Conservation (phyloP, 2,329 filamentous ascomycete genomes). For the Eurotiales sp. region DNA sequence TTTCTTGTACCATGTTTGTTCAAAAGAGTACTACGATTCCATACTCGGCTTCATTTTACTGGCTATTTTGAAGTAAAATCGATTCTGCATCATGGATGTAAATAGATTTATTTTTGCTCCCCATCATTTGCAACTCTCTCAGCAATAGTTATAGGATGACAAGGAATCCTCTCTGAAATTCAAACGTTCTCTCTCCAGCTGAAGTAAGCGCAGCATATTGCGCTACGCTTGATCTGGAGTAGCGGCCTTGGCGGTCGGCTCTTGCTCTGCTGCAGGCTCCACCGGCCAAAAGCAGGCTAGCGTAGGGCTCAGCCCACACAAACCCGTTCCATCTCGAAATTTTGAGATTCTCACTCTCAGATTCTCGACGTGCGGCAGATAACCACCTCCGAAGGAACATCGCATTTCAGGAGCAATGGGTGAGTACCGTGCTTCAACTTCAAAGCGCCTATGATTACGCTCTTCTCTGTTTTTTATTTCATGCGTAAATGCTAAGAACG, state of each 20-base stretch:
- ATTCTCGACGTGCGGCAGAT: conserved; percentile 38
- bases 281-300: conserved; percentile 27
- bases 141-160: too few relatives aligned
- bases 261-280: not conserved
- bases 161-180: too few relatives aligned
- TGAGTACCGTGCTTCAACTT: conserved; percentile 23
- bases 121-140: too few relatives aligned
- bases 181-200: too few relatives aligned
- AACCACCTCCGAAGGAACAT: conserved; percentile 35
- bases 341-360: conserved; percentile 35
- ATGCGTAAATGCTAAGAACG: conserved; percentile 1
- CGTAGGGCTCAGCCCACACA: conserved; percentile 45
- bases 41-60: not conserved
- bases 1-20: conserved; percentile 6
- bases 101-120: not conserved
- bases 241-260: conserved; percentile 2
- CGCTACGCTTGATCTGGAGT: not conserved
- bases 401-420: conserved; percentile 44
- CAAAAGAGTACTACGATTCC: not conserved
- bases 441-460: not conserved
- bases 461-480: not conserved
- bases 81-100: not conserved
- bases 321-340: conserved; percentile 37
- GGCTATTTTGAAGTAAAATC: not conserved
- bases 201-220: too few relatives aligned